Evolutionary conservation across 495 filamentous ascomycete species (phyloP).

Genomic region (Apodospora peruviana): DNA sequence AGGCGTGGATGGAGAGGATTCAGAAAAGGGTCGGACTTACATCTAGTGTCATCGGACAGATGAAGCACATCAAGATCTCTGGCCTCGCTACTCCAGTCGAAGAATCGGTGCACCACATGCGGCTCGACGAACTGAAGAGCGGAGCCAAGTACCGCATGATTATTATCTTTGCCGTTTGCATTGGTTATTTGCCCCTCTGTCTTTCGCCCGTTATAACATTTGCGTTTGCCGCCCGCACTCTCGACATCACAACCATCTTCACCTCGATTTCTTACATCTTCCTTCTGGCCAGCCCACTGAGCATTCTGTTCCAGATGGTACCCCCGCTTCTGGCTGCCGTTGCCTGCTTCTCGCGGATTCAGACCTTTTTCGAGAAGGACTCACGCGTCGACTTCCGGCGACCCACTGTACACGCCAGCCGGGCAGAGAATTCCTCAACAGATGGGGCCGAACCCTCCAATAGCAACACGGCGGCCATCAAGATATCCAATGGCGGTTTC

Average conservation of each 20-base stretch:
- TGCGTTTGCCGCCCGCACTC: slow-evolving; percentile 31
- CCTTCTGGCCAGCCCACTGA: slow-evolving; percentile 52
- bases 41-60: slow-evolving; percentile 34
- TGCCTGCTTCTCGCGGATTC: slow-evolving; percentile 55
- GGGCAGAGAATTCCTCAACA: neutral
- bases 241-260: slow-evolving; percentile 49
- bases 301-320: slow-evolving; percentile 51
- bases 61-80: slow-evolving; percentile 45
- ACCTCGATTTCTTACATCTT: slow-evolving; percentile 60
- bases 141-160: slow-evolving; percentile 27
- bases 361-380: slow-evolving; percentile 22
- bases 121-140: slow-evolving; percentile 35
- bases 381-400: slow-evolving; percentile 17
- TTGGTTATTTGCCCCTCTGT: slow-evolving; percentile 47
- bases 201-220: slow-evolving; percentile 39
- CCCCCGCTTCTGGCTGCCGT: slow-evolving; percentile 47
- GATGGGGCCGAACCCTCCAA: slow-evolving; percentile 13
- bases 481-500: slow-evolving; percentile 24
- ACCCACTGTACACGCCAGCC: neutral
- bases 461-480: neutral
- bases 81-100: slow-evolving; percentile 29
- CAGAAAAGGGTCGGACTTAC: slow-evolving; percentile 35
- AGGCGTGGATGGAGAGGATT: slow-evolving; percentile 36
- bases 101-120: slow-evolving; percentile 32
- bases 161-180: slow-evolving; percentile 8